Evolutionary conservation across 192 early-diverging fungal genomes (phyloP).

Genomic region (Spizellomyces sp.): DNA sequence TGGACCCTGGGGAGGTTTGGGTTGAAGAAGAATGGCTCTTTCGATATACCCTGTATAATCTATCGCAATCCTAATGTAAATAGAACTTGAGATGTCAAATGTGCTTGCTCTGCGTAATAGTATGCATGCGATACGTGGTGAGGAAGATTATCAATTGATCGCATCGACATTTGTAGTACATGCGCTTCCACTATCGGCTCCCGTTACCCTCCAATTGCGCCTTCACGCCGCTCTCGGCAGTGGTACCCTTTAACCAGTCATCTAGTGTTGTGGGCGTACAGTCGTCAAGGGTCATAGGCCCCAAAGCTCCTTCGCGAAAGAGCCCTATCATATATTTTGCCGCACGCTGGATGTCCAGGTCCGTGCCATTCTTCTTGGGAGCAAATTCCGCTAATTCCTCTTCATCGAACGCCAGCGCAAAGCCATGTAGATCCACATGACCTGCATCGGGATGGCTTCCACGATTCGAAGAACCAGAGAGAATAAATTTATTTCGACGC

Average conservation of each 20-base stretch:
- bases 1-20: conserved; percentile 79
- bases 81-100: not conserved
- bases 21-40: conserved; percentile 19
- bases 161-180: no score
- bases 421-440: not conserved
- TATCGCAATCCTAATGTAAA: not conserved
- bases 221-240: no score
- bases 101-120: no score
- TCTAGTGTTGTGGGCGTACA: conserved; percentile 15
- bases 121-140: no score
- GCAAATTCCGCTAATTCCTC: conserved; percentile 7
- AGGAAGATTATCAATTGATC: no score
- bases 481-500: conserved; percentile 10
- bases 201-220: no score
- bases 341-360: conserved; percentile 66
- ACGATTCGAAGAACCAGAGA: not conserved
- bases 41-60: no score
- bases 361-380: conserved; percentile 55
- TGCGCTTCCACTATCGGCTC: no score
- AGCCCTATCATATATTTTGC: conserved; percentile 72
- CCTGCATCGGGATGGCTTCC: no score
- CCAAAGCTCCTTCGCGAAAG: conserved; percentile 84
- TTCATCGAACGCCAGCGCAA: conserved; percentile 28
- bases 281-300: conserved; percentile 82
- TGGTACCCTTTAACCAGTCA: no score